phyloP scores from a whole-genome alignment of 2,329 filamentous ascomycete species.

The Chalara sp. region DNA sequence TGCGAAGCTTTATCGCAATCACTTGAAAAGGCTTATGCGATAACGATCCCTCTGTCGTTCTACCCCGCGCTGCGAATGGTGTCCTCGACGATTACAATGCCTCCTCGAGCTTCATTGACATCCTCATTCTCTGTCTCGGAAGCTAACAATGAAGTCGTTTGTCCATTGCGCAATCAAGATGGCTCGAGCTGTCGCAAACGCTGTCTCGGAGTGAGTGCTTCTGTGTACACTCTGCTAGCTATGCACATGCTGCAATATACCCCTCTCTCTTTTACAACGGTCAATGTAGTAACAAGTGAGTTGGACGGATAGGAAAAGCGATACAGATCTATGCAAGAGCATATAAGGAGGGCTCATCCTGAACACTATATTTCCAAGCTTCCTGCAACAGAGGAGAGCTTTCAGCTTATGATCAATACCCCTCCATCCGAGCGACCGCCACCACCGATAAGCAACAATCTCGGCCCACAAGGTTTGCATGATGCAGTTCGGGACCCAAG shows the following conservation, averaged over 20 bases:
- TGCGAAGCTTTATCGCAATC: not conserved
- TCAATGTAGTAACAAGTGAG: slow-evolving; percentile 27
- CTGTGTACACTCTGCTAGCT: slow-evolving; percentile 19
- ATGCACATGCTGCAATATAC: slow-evolving; percentile 5
- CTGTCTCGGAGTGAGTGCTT: slow-evolving; percentile 86
- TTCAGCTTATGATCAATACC: slow-evolving; percentile 90
- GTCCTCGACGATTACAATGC: slow-evolving; percentile 61
- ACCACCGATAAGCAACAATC: slow-evolving; percentile 22
- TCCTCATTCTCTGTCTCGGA: slow-evolving; percentile 90
- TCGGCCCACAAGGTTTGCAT: slow-evolving; percentile 21
- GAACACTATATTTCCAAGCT: slow-evolving; percentile 98
- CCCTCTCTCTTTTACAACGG: slow-evolving; percentile 6
- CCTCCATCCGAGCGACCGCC: slow-evolving; percentile 50
- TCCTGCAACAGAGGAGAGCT: slow-evolving; percentile 96
- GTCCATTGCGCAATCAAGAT: slow-evolving; percentile 92
- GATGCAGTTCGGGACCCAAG: slow-evolving; percentile 6
- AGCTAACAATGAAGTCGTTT: slow-evolving; percentile 92
- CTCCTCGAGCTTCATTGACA: slow-evolving; percentile 80
- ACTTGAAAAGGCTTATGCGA: no score
- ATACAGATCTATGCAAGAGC: slow-evolving; percentile 98
- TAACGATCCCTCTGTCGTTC: not conserved
- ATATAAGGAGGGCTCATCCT: slow-evolving; percentile 93
- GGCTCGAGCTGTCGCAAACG: slow-evolving; percentile 94
- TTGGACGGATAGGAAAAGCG: slow-evolving; percentile 67
- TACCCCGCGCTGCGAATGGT: slow-evolving; percentile 37